Evolutionary conservation across 306 rosid genomes (phyloP).

Genomic region (Dicorynia guianensis): DNA sequence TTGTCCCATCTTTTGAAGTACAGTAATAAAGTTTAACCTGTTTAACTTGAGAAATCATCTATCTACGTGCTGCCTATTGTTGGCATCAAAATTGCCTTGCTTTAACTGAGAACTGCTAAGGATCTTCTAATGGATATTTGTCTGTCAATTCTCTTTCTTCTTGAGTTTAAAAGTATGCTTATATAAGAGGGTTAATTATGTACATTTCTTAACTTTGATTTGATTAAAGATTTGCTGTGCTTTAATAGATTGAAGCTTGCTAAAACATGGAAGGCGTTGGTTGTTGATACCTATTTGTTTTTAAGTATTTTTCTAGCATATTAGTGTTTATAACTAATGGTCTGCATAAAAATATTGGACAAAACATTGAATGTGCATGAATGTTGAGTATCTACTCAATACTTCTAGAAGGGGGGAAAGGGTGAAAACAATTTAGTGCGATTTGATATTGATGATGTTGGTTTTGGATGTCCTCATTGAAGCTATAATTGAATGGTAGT

Average conservation of each 20-base stretch:
- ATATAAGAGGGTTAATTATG: too few relatives aligned
- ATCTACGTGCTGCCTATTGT: slow-evolving; percentile 23
- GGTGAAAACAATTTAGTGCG: background rate
- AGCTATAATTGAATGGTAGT: background rate
- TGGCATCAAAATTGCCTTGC: slow-evolving; percentile 4
- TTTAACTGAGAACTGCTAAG: background rate
- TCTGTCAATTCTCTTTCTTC: background rate
- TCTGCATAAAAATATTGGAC: background rate
- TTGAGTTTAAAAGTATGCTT: background rate
- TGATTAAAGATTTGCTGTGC: slow-evolving; percentile 9
- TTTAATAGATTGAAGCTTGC: background rate
- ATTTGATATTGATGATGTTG: background rate
- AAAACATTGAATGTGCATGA: slow-evolving; percentile 16
- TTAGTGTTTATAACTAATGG: too few relatives aligned
- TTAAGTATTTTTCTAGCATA: too few relatives aligned
- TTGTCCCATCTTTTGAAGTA: background rate
- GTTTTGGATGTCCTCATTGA: slow-evolving; percentile 1
- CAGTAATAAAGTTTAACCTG: slow-evolving; percentile 6
- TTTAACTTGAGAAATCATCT: slow-evolving; percentile 20
- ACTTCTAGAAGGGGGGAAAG: background rate
- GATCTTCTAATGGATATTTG: background rate
- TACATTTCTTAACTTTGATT: background rate
- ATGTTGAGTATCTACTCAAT: slow-evolving; percentile 12
- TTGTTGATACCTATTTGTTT: too few relatives aligned
- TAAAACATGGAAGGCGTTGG: background rate